Evolutionary conservation across 2,329 filamentous ascomycete species (phyloP).

Genomic region (Phialemoniopsis sp.): DNA sequence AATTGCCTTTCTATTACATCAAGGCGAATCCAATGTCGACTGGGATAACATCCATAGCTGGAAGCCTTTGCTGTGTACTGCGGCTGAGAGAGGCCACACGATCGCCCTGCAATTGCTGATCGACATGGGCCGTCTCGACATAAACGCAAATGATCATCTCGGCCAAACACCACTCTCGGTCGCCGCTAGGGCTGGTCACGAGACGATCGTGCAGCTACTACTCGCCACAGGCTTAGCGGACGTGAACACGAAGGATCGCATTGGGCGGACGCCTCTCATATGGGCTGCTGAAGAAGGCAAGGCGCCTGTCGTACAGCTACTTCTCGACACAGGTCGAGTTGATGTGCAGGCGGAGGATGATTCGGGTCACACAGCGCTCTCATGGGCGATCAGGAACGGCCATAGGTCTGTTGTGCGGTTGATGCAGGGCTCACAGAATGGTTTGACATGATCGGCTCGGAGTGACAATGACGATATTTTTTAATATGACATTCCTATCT

Average conservation of each 20-base stretch:
- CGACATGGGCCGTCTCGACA: too few relatives aligned
- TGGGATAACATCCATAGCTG: too few relatives aligned
- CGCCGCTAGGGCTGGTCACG: background rate
- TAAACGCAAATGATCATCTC: background rate
- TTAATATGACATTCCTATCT: too few relatives aligned
- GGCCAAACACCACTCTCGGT: conserved; percentile 4
- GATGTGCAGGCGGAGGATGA: background rate
- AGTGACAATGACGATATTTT: too few relatives aligned
- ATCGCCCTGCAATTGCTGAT: too few relatives aligned
- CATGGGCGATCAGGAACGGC: background rate
- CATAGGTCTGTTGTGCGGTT: background rate
- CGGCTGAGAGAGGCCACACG: too few relatives aligned
- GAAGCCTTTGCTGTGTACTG: too few relatives aligned
- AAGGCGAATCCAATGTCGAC: background rate
- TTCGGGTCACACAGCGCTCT: background rate
- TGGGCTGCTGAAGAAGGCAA: too few relatives aligned
- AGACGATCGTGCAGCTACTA: background rate
- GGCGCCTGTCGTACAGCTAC: background rate
- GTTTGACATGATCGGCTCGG: too few relatives aligned
- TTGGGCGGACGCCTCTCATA: background rate
- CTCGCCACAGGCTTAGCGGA: background rate
- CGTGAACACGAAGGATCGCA: background rate
- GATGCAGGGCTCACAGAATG: too few relatives aligned
- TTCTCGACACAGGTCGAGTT: background rate
- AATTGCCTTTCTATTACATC: background rate